These are phyloP conservation scores for Cystoderma amianthinum DNA, from an alignment of 768 basidiomycete species.

Conservation along the genomic window DNA sequence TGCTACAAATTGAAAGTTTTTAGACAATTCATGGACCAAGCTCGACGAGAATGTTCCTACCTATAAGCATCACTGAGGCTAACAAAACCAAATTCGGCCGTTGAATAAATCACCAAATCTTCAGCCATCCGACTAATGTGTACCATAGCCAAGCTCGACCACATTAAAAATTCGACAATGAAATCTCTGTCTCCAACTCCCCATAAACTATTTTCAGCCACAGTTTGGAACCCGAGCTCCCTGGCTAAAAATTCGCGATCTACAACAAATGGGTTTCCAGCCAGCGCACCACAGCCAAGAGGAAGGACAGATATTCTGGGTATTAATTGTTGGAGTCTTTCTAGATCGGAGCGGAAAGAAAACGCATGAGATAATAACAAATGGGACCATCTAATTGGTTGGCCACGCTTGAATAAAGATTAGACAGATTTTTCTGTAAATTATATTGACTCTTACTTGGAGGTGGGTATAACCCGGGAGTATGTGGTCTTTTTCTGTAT, in stretches of 20 bases:
- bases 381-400: conserved; percentile 99
- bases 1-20: conserved; percentile 40
- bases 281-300: conserved; percentile 89
- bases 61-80: conserved; percentile 97
- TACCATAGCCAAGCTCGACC: conserved; percentile 86
- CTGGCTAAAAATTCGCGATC: conserved; percentile 89
- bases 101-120: conserved; percentile 94
- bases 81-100: conserved; percentile 95
- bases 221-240: conserved; percentile 82
- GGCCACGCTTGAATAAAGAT: conserved; percentile 65
- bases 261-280: conserved; percentile 92
- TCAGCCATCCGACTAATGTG: conserved; percentile 95
- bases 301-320: conserved; percentile 92
- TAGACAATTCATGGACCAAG: background rate
- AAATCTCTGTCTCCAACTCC: conserved; percentile 97
- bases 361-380: conserved; percentile 92
- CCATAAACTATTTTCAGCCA: conserved; percentile 96
- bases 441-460: conserved; percentile 50
- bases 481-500: conserved; percentile 85
- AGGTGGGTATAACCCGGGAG: conserved; percentile 98
- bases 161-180: conserved; percentile 95
- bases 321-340: conserved; percentile 74
- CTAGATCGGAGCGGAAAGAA: conserved; percentile 85
- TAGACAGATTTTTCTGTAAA: background rate
- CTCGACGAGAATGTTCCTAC: conserved; percentile 29